These are phyloP conservation scores for Rauvolfia tetraphylla DNA, from an alignment of 257 asterid genomes.

Conservation along the genomic window DNA sequence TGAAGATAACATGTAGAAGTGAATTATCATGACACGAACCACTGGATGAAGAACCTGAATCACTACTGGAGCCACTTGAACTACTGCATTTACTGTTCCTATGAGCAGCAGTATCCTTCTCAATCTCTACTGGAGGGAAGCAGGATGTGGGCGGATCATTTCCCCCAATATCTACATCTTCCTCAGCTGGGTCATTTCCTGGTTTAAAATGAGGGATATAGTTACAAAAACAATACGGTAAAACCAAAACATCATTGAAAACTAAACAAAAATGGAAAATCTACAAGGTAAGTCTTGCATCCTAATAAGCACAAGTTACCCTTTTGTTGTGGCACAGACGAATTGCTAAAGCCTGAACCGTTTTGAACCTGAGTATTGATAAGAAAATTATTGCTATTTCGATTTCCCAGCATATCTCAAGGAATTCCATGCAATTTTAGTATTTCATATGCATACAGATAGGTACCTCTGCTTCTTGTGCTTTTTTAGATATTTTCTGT, in stretches of 20 bases:
- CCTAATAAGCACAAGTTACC: slow-evolving; percentile 36
- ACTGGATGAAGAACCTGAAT: slow-evolving; percentile 53
- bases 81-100: slow-evolving; percentile 54
- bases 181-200: slow-evolving; percentile 61
- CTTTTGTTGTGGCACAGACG: slow-evolving; percentile 44
- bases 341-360: slow-evolving; percentile 53
- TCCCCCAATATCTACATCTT: slow-evolving; percentile 77
- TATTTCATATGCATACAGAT: slow-evolving; percentile 5
- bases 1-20: slow-evolving; percentile 9
- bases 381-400: slow-evolving; percentile 5
- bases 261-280: background rate
- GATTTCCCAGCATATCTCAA: background rate
- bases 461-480: slow-evolving; percentile 54
- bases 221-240: background rate
- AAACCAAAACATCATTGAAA: background rate
- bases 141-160: slow-evolving; percentile 61
- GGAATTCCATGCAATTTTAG: background rate
- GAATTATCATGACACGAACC: slow-evolving; percentile 38
- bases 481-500: slow-evolving; percentile 42
- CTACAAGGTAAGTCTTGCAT: slow-evolving; percentile 2
- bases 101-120: slow-evolving; percentile 39
- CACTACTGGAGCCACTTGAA: slow-evolving; percentile 73
- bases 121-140: slow-evolving; percentile 54
- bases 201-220: slow-evolving; percentile 9
- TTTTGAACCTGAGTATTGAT: slow-evolving; percentile 43